Percentiles rank a stretch among this genome's conserved stretches.
Conservation (phyloP, 495 filamentous ascomycete species). For the Saxophila tyrrhenica region DNA sequence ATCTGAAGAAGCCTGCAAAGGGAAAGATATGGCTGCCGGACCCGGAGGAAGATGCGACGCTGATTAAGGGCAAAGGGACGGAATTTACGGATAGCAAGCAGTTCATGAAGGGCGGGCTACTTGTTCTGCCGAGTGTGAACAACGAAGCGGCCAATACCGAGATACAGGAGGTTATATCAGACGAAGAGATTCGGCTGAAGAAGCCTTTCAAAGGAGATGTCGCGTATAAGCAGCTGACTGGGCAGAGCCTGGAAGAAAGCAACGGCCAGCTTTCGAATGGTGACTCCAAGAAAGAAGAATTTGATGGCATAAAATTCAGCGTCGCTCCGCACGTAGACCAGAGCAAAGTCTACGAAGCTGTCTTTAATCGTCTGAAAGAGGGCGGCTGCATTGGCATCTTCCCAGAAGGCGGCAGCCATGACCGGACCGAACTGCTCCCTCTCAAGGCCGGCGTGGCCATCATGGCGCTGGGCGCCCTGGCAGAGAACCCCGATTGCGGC, state of each 20-base stretch:
- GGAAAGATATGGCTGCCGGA: constrained; percentile 89
- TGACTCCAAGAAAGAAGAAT: constrained; percentile 29
- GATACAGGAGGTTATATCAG: constrained; percentile 64
- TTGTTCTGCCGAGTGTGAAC: constrained; percentile 76
- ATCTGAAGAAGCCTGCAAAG: constrained; percentile 64
- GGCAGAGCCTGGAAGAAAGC: constrained; percentile 46
- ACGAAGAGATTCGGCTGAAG: constrained; percentile 76
- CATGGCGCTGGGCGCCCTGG: constrained; percentile 90
- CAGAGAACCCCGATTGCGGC: constrained; percentile 79
- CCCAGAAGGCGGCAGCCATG: constrained; percentile 94
- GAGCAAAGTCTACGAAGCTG: constrained; percentile 81
- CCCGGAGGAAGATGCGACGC: constrained; percentile 68
- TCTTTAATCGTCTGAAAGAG: constrained; percentile 65
- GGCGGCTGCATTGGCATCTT: constrained; percentile 96
- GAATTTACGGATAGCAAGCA: constrained; percentile 60
- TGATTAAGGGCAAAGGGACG: constrained; percentile 75
- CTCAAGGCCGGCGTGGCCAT: constrained; percentile 96
- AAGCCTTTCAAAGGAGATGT: constrained; percentile 66
- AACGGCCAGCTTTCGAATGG: constrained; percentile 31
- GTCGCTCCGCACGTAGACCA: constrained; percentile 91
- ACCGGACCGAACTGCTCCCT: constrained; percentile 83
- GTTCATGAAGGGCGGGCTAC: constrained; percentile 64
- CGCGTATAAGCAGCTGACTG: constrained; percentile 67
- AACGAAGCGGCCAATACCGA: constrained; percentile 66
- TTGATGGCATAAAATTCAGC: constrained; percentile 73